Evolutionary conservation across 1,284 basidiomycete species (phyloP).

Genomic region (Ceraceosorus guamensis): DNA sequence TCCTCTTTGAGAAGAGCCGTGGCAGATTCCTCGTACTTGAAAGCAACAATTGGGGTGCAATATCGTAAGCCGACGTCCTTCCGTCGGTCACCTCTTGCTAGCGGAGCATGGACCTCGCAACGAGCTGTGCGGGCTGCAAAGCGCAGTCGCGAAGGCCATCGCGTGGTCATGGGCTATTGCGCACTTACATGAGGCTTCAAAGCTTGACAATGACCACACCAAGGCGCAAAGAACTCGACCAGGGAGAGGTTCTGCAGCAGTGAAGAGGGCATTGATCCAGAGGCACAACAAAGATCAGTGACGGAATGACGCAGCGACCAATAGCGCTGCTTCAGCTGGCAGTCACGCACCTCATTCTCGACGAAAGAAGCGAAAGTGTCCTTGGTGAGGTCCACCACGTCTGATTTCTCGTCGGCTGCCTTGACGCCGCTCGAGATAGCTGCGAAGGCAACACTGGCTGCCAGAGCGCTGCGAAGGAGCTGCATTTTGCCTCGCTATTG

Average conservation of each 20-base stretch:
- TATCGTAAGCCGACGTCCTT: slow-evolving; percentile 49
- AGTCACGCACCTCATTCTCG: slow-evolving; percentile 51
- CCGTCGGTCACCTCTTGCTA: too few species aligned
- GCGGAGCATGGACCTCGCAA: too few species aligned
- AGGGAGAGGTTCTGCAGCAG: slow-evolving; percentile 65
- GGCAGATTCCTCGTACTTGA: slow-evolving; percentile 89
- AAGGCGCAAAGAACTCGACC: slow-evolving; percentile 92
- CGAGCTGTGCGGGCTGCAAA: not conserved
- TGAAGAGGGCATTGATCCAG: slow-evolving; percentile 13
- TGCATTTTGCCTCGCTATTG: too few species aligned
- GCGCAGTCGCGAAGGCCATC: not conserved
- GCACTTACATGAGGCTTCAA: slow-evolving; percentile 42
- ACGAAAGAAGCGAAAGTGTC: slow-evolving; percentile 67
- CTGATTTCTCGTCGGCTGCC: slow-evolving; percentile 53
- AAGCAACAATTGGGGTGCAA: slow-evolving; percentile 37
- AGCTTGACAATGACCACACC: slow-evolving; percentile 72
- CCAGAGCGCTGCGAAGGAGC: not conserved
- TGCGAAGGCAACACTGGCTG: not conserved
- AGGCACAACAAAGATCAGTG: not conserved
- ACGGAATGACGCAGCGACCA: not conserved
- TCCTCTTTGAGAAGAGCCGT: slow-evolving; percentile 74
- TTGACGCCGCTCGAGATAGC: slow-evolving; percentile 1
- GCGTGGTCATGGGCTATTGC: slow-evolving; percentile 12
- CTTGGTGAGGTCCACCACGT: slow-evolving; percentile 70
- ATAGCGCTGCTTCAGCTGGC: not conserved